Percentiles rank a stretch among this genome's conserved stretches.
Evolutionary conservation across 192 early-diverging fungal genomes (phyloP).

Genomic region (Haplosporangium gracile): DNA sequence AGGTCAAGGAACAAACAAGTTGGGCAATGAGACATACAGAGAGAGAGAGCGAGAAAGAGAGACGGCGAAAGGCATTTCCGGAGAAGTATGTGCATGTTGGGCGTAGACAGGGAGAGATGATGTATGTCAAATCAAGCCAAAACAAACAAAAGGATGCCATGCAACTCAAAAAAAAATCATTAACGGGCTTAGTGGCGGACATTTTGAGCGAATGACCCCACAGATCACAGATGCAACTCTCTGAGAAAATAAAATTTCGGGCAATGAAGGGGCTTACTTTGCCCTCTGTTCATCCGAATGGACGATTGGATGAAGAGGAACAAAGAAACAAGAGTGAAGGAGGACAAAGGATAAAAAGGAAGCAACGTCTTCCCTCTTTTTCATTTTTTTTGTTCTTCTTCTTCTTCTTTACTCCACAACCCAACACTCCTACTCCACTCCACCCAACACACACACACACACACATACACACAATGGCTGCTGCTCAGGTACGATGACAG

Average conservation of each 20-base stretch:
- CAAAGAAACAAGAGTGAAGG: not conserved
- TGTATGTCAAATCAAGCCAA: not conserved
- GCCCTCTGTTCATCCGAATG: not conserved
- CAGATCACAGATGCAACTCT: not conserved
- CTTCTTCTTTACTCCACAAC: conserved; percentile 1
- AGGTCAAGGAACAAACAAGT: not conserved
- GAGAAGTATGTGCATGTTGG: not conserved
- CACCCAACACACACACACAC: not conserved
- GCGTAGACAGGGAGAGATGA: not conserved
- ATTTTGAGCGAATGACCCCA: not conserved
- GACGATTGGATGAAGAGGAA: no score
- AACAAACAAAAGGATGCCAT: no score
- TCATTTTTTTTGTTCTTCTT: not conserved
- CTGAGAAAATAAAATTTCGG: not conserved
- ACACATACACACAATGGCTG: conserved; percentile 10
- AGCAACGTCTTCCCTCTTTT: not conserved
- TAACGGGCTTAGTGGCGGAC: not conserved
- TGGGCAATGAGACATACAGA: not conserved
- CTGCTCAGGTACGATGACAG: conserved; percentile 18
- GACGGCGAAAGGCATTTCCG: conserved; percentile 1
- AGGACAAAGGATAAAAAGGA: not conserved
- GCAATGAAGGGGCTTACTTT: not conserved
- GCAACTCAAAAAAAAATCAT: not conserved
- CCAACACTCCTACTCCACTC: not conserved
- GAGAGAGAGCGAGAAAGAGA: not conserved